Conservation (phyloP, 495 filamentous ascomycete genomes). For the Immersiella caudata region DNA sequence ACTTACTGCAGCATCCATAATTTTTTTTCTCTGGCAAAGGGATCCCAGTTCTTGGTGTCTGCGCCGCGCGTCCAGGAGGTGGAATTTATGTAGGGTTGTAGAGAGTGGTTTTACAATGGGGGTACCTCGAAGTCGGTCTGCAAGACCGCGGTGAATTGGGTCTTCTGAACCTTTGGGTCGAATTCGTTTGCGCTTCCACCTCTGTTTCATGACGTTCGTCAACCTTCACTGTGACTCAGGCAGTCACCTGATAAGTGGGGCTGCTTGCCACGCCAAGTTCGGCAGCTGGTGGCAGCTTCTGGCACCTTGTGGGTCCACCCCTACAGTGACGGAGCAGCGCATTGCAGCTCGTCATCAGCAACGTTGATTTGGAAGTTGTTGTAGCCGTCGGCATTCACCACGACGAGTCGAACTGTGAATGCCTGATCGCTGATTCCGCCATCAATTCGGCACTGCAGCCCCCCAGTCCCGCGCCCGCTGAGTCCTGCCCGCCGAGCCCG, state of each 20-base stretch:
- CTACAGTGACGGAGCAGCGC: background rate
- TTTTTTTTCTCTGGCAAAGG: constrained; percentile 21
- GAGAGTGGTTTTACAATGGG: background rate
- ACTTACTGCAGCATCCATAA: constrained; percentile 43
- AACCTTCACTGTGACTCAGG: constrained; percentile 35
- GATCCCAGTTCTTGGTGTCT: constrained; percentile 18
- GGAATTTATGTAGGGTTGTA: background rate
- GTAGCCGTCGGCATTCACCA: background rate
- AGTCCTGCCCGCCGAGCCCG: background rate
- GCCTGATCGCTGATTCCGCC: background rate
- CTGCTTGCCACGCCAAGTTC: background rate
- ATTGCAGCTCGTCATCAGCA: constrained; percentile 3
- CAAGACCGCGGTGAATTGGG: constrained; percentile 4
- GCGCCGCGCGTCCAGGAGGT: constrained; percentile 5
- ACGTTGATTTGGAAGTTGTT: background rate
- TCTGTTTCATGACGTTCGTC: constrained; percentile 33
- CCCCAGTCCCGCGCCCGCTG: background rate
- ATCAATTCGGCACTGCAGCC: background rate
- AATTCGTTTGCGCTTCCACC: constrained; percentile 12
- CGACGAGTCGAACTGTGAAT: background rate
- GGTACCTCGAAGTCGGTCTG: background rate
- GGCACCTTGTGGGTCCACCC: background rate
- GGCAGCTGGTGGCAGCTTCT: constrained; percentile 26
- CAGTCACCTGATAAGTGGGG: constrained; percentile 40
- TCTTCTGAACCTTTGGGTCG: background rate